Evolutionary conservation across 176 grass and related monocot species (phyloP).

Genomic region (Aechmea fasciata): DNA sequence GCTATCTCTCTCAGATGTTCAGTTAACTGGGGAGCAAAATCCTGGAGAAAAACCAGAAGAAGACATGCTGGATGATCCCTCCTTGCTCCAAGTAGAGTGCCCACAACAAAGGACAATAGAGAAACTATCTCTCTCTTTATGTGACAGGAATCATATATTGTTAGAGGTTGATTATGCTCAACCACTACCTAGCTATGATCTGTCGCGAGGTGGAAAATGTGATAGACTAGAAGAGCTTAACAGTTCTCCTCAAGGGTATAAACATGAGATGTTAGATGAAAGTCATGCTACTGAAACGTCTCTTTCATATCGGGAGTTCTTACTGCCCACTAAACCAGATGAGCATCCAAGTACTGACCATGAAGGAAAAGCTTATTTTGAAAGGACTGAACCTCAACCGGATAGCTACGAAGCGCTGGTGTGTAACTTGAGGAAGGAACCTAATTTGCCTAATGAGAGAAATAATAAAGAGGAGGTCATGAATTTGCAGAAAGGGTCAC

Average conservation of each 20-base stretch:
- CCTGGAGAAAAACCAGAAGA: slow-evolving; percentile 16
- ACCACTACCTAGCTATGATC: slow-evolving; percentile 23
- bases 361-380: slow-evolving; percentile 14
- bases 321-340: slow-evolving; percentile 16
- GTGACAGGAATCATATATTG: slow-evolving; percentile 28
- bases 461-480: slow-evolving; percentile 20
- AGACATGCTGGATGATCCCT: slow-evolving; percentile 62
- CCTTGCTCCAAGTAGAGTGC: slow-evolving; percentile 50
- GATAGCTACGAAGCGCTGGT: slow-evolving; percentile 19
- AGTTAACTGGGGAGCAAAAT: slow-evolving; percentile 16
- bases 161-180: slow-evolving; percentile 36
- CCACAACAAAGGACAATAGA: slow-evolving; percentile 38
- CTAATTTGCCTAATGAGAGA: slow-evolving; percentile 21
- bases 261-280: slow-evolving; percentile 26
- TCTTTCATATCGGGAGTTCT: slow-evolving; percentile 21
- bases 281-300: slow-evolving; percentile 20
- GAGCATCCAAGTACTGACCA: slow-evolving; percentile 12
- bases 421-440: slow-evolving; percentile 14
- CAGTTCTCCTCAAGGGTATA: slow-evolving; percentile 18
- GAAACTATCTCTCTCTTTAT: slow-evolving; percentile 33
- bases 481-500: slow-evolving; percentile 20
- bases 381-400: slow-evolving; percentile 29
- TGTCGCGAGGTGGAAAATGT: slow-evolving; percentile 14
- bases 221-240: slow-evolving; percentile 21
- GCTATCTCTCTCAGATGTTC: slow-evolving; percentile 19